Evolutionary conservation across 805 yeast genomes (phyloP), one percentile per base, ranked within the genome.

Genomic region (Jamesozyma lodderae): DNA sequence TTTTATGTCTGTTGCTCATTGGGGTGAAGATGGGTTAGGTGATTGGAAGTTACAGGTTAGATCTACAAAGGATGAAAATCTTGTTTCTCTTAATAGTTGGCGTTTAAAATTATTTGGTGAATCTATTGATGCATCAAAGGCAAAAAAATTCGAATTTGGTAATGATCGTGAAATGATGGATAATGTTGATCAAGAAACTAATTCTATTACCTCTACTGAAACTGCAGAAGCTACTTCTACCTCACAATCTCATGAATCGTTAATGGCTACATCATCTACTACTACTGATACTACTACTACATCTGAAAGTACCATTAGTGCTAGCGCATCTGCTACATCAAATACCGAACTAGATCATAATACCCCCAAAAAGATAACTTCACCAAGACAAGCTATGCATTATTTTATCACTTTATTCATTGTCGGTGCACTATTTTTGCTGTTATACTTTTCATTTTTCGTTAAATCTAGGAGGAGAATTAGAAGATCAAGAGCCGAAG

Each of bases 1-100:
- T 1, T 92, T 92, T 55, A 85, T 88, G 85, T 74, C 90, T 9
- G 97, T 92, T n/a, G 96, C 95, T 1, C 97, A 92, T 58, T 92
- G 97, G 96, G 96, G 96, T 28, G 96, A 90, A 58, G 88, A 81
- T 49, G 90, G 88, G 2, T 60, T 61, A 19, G 99, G 99, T 9
- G 75, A 72, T 4, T 92, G 98, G 98, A 75, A 61, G 26, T 50
- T 92, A 15, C 75, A 70, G 46, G 88, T 88, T 2, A 52, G 57
- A n/a, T 70, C 73, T 35, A 60, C 63, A 27, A 60, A 55, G 15
- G 65, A 58, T 6, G 59, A 52, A 1, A 63, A 66, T 40, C 53
- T 55, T 2, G 58, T 70, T 2, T 62, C 52, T 1, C 68, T 92
- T 30, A 62, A 70, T 31, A 66, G 72, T 50, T 92, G 95, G 94